Evolutionary conservation across 2,329 filamentous ascomycete species (phyloP), one percentile per base, ranked within the genome.

Genomic region (Escovopsis sp.): DNA sequence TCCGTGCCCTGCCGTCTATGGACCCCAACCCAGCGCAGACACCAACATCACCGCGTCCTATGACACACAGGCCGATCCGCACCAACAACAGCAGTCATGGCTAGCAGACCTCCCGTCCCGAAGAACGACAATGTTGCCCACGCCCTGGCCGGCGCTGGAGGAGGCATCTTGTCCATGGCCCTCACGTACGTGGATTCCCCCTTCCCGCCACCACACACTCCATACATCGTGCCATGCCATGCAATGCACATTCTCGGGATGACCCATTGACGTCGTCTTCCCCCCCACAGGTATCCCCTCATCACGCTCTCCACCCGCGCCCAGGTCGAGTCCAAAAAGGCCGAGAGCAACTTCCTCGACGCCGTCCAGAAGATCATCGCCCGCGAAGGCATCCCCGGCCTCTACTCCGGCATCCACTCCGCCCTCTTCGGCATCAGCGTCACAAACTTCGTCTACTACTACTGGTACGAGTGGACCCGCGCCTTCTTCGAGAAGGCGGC

Each of bases 371-470:
- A 79, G 54, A 96, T 98, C 58, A 74, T 98, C 48, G 82, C 88
- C 52, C 84, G 91, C 52, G 91, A 98, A 65, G 91, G 91, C 53
- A 67, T 95, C 43, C 68, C 76, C 2, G 91, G 91, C 29, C 77
- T 98, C 31, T 98, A 96, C 60, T 80, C 91, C 7, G 91, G 91
- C 35, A 76, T 98, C 45, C 86, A 94, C 62, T 93, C 84, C 47
- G 91, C 91, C 40, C 72, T 98, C 37, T 95, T 98, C 62, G 91
- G 91, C 60, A 96, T 98, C 68, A 91, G 84, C 62, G 81, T 98
- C 52, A 98, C 91, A 54, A 98, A 98, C 70, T 98, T 98, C 60
- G 89, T 98, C 38, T 98, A 98, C 72, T 98, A 98, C 68, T 98
- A 96, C 72, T 98, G 85, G 89, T 98, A 96, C 65, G 91, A 98